These are phyloP conservation scores for Hyaloraphidium curvatum DNA, from an alignment of 192 early-diverging fungal species.

Conservation along the genomic window DNA sequence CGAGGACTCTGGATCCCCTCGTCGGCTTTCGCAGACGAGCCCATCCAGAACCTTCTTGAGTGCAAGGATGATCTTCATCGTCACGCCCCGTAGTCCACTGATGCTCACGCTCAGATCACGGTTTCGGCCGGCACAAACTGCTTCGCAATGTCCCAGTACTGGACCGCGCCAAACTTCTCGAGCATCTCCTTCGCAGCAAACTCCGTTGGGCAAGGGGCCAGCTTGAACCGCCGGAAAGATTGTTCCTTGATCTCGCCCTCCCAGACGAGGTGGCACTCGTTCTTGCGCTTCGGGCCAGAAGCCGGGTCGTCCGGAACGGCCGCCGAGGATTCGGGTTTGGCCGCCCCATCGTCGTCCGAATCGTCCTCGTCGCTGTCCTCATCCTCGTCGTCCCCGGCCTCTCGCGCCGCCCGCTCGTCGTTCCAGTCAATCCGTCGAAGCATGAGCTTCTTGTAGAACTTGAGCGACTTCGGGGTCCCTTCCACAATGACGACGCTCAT, in stretches of 20 bases:
- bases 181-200: conserved; percentile 49
- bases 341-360: conserved; percentile 12
- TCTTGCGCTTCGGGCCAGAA: conserved; percentile 22
- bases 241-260: conserved; percentile 66
- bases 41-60: too few species aligned
- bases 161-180: conserved; percentile 41
- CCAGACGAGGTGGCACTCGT: conserved; percentile 84
- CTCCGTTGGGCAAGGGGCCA: conserved; percentile 53
- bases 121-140: conserved; percentile 14
- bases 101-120: too few species aligned
- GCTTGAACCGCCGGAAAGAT: conserved; percentile 57
- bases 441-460: conserved; percentile 93
- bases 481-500: conserved; percentile 77
- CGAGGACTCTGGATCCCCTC: too few species aligned
- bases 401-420: conserved; percentile 25
- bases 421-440: conserved; percentile 86
- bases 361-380: conserved; percentile 19
- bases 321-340: background rate
- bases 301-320: background rate
- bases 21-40: too few species aligned
- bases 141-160: conserved; percentile 77
- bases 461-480: conserved; percentile 73
- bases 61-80: too few species aligned
- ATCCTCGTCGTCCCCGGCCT: conserved; percentile 18
- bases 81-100: too few species aligned